These are phyloP conservation scores for Aspergillus nanangensis DNA, from an alignment of 495 filamentous ascomycete genomes.

Conservation along the genomic window DNA sequence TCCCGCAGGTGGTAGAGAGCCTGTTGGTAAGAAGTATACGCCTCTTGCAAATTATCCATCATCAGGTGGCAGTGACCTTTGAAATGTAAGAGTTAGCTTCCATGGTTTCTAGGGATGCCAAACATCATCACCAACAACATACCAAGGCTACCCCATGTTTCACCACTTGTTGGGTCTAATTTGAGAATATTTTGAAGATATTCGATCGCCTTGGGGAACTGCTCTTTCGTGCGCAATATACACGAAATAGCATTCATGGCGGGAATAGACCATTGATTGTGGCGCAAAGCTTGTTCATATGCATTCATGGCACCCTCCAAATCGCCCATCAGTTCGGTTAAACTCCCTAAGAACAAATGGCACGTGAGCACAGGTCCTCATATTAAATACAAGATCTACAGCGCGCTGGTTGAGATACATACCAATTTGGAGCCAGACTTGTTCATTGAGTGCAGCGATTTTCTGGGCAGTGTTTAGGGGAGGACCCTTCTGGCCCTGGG, in stretches of 20 bases:
- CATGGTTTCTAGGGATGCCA: background rate
- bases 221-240: constrained; percentile 85
- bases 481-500: constrained; percentile 46
- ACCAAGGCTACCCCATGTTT: constrained; percentile 96
- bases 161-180: constrained; percentile 81
- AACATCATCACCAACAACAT: constrained; percentile 24
- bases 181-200: constrained; percentile 90
- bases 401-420: constrained; percentile 23
- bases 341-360: constrained; percentile 52
- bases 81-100: constrained; percentile 3
- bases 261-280: constrained; percentile 84
- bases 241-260: constrained; percentile 94
- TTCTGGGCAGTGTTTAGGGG: constrained; percentile 54
- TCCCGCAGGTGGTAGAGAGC: constrained; percentile 90
- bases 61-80: constrained; percentile 97
- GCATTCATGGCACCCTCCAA: constrained; percentile 81
- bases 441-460: constrained; percentile 68
- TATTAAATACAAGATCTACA: background rate
- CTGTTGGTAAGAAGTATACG: constrained; percentile 96
- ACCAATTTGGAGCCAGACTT: constrained; percentile 94
- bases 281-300: constrained; percentile 82
- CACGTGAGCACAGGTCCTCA: too few species aligned
- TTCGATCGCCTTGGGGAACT: constrained; percentile 90
- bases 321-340: constrained; percentile 86
- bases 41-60: constrained; percentile 98